A percentile compares a stretch with the other conserved stretches of the same genome.
phyloP scores from a whole-genome alignment of 768 basidiomycete species.

The Tylopilus rubrobrunneus region DNA sequence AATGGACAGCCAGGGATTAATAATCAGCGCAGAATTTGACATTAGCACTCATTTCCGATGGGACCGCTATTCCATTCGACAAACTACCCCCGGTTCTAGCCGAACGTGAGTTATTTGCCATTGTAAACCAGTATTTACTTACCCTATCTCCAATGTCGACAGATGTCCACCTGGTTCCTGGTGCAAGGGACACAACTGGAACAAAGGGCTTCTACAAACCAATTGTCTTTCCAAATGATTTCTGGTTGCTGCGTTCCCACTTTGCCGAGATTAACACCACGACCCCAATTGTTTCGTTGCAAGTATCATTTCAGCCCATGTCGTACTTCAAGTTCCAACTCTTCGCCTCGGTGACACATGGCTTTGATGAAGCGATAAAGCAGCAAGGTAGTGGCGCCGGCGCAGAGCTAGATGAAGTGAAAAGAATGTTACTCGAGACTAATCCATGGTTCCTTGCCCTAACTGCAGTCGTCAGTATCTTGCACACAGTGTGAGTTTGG shows the following conservation, averaged over 20 bases:
- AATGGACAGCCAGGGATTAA: slow-evolving; percentile 2
- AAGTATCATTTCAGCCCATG: slow-evolving; percentile 81
- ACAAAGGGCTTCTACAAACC: slow-evolving; percentile 77
- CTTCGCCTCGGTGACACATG: slow-evolving; percentile 77
- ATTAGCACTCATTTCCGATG: slow-evolving; percentile 77
- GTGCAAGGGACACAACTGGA: slow-evolving; percentile 59
- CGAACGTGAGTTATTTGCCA: slow-evolving; percentile 49
- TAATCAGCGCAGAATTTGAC: slow-evolving; percentile 67
- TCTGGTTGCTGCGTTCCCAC: slow-evolving; percentile 86
- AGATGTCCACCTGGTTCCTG: slow-evolving; percentile 66
- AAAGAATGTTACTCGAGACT: slow-evolving; percentile 87
- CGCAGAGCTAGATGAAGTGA: slow-evolving; percentile 90
- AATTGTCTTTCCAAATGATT: slow-evolving; percentile 90
- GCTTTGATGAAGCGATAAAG: slow-evolving; percentile 84
- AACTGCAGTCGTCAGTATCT: slow-evolving; percentile 78
- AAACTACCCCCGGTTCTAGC: slow-evolving; percentile 55
- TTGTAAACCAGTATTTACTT: slow-evolving; percentile 2
- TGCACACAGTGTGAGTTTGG: slow-evolving; percentile 77
- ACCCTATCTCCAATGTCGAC: slow-evolving; percentile 3
- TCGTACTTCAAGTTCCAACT: slow-evolving; percentile 85
- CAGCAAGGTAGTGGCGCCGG: slow-evolving; percentile 58
- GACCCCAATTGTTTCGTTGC: slow-evolving; percentile 71
- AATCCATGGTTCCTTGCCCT: slow-evolving; percentile 85
- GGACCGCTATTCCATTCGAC: slow-evolving; percentile 46
- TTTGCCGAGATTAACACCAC: slow-evolving; percentile 84